phyloP scores from a whole-genome alignment of 148 eudicot genomes.

The Tetragonia tetragonoides region DNA sequence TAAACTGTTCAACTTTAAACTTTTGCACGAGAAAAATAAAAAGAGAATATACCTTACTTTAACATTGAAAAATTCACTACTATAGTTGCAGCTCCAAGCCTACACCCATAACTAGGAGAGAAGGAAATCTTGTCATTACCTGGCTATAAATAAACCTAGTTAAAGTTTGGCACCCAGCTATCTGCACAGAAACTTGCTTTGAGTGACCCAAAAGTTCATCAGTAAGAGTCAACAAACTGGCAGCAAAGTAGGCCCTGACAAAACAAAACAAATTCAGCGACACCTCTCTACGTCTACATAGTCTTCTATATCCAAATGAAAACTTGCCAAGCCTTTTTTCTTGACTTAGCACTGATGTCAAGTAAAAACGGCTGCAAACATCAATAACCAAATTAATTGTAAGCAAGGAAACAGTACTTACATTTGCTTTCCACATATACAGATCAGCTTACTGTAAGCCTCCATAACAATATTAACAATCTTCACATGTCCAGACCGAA shows the following conservation, averaged over 20 bases:
- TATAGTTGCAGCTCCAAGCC: background rate
- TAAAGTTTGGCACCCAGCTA: conserved; percentile 70
- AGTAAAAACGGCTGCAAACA: background rate
- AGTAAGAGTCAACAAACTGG: conserved; percentile 63
- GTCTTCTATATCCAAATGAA: background rate
- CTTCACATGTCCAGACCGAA: conserved; percentile 66
- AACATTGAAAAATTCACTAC: background rate
- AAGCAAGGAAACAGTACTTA: conserved; percentile 34
- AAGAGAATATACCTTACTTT: background rate
- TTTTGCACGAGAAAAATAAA: background rate
- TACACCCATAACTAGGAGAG: background rate
- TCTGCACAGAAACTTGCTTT: conserved; percentile 50
- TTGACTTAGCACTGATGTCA: background rate
- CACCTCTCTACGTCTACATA: background rate
- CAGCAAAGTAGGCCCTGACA: conserved; percentile 76
- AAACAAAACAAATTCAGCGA: conserved; percentile 13
- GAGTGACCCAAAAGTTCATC: conserved; percentile 66
- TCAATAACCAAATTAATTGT: background rate
- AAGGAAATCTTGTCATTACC: conserved; percentile 34
- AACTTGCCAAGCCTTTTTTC: background rate
- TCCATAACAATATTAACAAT: conserved; percentile 55
- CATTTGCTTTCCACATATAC: conserved; percentile 79
- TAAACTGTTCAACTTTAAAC: background rate
- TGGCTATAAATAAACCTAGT: conserved; percentile 76
- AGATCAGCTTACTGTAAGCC: conserved; percentile 68